phyloP scores from a whole-genome alignment of 192 early-diverging fungal genomes.

The Diversispora eburnea region DNA sequence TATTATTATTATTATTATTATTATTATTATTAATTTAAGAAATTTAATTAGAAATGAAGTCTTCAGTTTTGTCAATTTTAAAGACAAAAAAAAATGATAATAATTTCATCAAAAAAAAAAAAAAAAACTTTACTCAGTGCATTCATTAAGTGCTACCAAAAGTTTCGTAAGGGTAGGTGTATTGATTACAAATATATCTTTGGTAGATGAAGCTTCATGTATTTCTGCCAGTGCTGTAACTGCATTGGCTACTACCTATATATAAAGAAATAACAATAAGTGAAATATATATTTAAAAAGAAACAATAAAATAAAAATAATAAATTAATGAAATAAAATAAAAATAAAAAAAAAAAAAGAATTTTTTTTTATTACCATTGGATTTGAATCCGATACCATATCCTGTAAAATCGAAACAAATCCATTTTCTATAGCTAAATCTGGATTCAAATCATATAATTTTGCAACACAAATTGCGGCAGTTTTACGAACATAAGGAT shows the following conservation, averaged over 20 bases:
- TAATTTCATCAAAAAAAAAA: too few species aligned
- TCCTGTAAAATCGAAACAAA: conserved; percentile 83
- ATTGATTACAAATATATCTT: conserved; percentile 78
- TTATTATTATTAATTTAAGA: not conserved
- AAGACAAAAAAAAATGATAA: not conserved
- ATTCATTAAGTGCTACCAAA: conserved; percentile 93
- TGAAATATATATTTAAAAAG: too few species aligned
- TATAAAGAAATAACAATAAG: too few species aligned
- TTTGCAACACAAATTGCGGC: conserved; percentile 96
- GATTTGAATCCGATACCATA: conserved; percentile 89
- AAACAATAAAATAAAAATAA: not conserved
- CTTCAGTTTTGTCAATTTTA: not conserved
- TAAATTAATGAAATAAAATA: conserved; percentile 14
- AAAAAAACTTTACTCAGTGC: conserved; percentile 70
- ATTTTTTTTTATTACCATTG: conserved; percentile 87
- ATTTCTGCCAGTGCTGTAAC: conserved; percentile 92
- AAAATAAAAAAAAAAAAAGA: too few species aligned
- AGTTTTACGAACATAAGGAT: conserved; percentile 97
- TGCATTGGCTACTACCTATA: conserved; percentile 85
- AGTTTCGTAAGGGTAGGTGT: conserved; percentile 69
- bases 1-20: too few species aligned
- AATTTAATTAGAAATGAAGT: not conserved
- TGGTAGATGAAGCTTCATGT: conserved; percentile 63
- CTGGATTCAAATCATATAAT: conserved; percentile 86
- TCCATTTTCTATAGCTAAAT: conserved; percentile 87